Evolutionary conservation across 305 asterid species (phyloP), one percentile per base, ranked within the genome.

Genomic region (Solanum hybrid): DNA sequence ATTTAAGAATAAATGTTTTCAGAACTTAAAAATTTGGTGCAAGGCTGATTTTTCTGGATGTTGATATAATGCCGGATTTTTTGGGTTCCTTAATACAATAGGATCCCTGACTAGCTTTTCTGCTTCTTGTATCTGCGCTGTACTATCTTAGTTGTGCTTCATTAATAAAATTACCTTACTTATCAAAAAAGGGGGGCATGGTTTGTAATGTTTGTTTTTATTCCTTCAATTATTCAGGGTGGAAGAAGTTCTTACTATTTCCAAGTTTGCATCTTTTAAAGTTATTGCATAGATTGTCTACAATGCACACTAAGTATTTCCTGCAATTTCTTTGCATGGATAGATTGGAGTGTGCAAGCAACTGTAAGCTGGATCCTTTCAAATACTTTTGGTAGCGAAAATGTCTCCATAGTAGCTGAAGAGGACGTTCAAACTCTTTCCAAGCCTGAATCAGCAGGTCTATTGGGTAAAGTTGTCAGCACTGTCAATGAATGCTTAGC

Each of bases 341-440:
- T 51, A 84, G 87, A 84, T 90, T 96, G 95, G 97, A 94, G 99
- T 40, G 99, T 96, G 88, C 99, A 96, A 95, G 99, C 98, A 87
- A 92, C 93, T 33, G 95, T 96, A 71, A 95, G 98, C 90, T 96
- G 96, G 98, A 81, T 96, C 89, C 93, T 96, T 87, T 91, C 96
- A 16, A 92, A 93, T 87, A 89, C 89, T 86, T 95, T 94, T 86
- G 95, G 94, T 89, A 88, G 92, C 35, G 91, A 93, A 79, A 93
- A 92, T 81, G 90, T 93, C 89, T 96, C 96, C 78, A 92, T 96
- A 75, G 96, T 96, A 36, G 99, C 99, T 39, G 98, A 96, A 95
- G 99, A 96, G 93, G 98, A 96, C 90, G 95, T 94, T 86, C 93
- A 93, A 90, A 90, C 87, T 89, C 95, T 96, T 67, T 95, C 97